These are phyloP conservation scores for Perkinsus marinus DNA, from an alignment of 169 alveolate species.

Conservation along the genomic window DNA sequence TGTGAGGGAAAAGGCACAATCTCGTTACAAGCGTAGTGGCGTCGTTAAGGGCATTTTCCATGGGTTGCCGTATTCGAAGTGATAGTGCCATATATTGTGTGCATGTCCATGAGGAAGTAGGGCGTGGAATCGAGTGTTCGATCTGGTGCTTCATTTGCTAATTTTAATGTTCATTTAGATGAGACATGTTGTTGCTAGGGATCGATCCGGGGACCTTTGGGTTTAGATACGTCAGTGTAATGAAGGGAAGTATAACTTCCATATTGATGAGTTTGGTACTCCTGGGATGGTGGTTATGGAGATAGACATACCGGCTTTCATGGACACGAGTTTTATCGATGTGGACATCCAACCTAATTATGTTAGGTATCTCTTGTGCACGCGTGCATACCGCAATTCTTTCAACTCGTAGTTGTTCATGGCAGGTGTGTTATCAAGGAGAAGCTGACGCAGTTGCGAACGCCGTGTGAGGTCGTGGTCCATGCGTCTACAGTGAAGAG, in stretches of 20 bases:
- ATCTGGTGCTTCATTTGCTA: no score
- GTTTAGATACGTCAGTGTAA: constrained; percentile 58
- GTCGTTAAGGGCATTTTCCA: no score
- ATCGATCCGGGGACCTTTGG: background rate
- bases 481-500: background rate
- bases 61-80: no score
- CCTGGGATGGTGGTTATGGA: constrained; percentile 44
- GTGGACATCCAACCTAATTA: constrained; percentile 67
- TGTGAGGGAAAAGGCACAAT: no score
- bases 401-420: background rate
- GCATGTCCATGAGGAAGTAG: no score
- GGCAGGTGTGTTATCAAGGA: constrained; percentile 49
- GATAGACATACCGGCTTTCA: constrained; percentile 47
- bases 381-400: no score
- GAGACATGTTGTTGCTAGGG: background rate
- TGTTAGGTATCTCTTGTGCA: constrained; percentile 23
- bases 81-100: no score
- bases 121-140: no score
- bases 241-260: constrained; percentile 58
- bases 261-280: constrained; percentile 44
- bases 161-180: no score
- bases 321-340: constrained; percentile 60
- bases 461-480: background rate
- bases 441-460: constrained; percentile 49
- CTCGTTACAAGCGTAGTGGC: no score